phyloP scores from a whole-genome alignment of 2,329 filamentous ascomycete species.

The Dactylellina haptotyla region DNA sequence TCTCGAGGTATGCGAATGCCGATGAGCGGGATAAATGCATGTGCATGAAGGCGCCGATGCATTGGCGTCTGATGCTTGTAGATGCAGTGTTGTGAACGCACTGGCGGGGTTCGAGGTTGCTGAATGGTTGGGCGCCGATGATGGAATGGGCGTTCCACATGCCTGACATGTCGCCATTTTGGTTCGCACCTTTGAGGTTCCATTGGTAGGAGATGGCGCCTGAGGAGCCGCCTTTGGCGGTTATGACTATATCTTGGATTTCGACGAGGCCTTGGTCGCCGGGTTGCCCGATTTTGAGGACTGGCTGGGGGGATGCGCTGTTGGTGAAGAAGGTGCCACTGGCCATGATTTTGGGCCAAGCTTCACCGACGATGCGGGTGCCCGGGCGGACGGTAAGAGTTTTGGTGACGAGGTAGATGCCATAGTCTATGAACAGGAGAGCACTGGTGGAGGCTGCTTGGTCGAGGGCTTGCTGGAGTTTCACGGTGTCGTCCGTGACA shows the following conservation, averaged over 20 bases:
- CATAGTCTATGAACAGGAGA: constrained; percentile 62
- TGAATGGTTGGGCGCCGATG: constrained; percentile 21
- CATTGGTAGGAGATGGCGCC: constrained; percentile 37
- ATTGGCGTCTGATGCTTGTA: background rate
- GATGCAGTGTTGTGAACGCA: constrained; percentile 2
- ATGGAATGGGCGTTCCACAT: constrained; percentile 27
- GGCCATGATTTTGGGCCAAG: constrained; percentile 59
- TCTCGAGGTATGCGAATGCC: constrained; percentile 14
- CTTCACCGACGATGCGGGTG: constrained; percentile 61
- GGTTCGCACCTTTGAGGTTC: constrained; percentile 20
- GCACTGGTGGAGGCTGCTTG: constrained; percentile 69
- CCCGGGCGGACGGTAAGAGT: constrained; percentile 66
- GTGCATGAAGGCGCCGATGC: constrained; percentile 25
- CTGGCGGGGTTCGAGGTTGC: constrained; percentile 14
- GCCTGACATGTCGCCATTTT: constrained; percentile 9
- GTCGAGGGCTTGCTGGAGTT: constrained; percentile 79
- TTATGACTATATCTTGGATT: constrained; percentile 30
- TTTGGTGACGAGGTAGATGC: constrained; percentile 67
- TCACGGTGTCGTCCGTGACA: constrained; percentile 82
- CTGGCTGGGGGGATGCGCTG: constrained; percentile 10
- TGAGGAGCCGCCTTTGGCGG: constrained; percentile 18
- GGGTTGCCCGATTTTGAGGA: constrained; percentile 13
- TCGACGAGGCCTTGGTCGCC: constrained; percentile 15
- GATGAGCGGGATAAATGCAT: constrained; percentile 13
- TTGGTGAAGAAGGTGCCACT: constrained; percentile 54